Conservation (phyloP, 2,329 filamentous ascomycete species). For the Trichoderma sp. region DNA sequence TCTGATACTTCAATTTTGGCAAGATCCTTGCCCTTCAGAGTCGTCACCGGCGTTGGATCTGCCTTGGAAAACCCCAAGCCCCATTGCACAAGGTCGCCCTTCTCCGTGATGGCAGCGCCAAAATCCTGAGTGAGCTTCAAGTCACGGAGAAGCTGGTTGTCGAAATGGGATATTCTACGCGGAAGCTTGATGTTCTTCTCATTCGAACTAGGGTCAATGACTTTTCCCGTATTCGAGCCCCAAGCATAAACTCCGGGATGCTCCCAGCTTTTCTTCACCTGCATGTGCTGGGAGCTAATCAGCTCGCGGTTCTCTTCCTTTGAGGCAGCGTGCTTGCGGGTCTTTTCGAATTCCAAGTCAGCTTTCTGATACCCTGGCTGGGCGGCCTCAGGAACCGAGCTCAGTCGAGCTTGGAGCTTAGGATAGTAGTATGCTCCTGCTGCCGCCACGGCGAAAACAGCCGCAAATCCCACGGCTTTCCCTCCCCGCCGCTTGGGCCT, state of each 20-base stretch:
- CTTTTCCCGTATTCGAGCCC: slow-evolving; percentile 81
- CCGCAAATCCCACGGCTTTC: slow-evolving; percentile 31
- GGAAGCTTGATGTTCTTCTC: slow-evolving; percentile 78
- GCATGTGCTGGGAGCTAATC: slow-evolving; percentile 80
- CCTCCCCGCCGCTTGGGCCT: slow-evolving; percentile 27
- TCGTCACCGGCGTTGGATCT: slow-evolving; percentile 62
- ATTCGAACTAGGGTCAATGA: slow-evolving; percentile 80
- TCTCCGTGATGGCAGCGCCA: slow-evolving; percentile 82
- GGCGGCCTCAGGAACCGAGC: slow-evolving; percentile 23
- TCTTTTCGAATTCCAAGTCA: slow-evolving; percentile 66
- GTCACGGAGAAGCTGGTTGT: slow-evolving; percentile 79
- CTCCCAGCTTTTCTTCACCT: slow-evolving; percentile 78
- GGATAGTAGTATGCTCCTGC: slow-evolving; percentile 41
- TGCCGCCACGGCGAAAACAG: slow-evolving; percentile 39
- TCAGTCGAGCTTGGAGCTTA: slow-evolving; percentile 30
- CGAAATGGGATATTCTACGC: slow-evolving; percentile 74
- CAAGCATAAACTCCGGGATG: slow-evolving; percentile 90
- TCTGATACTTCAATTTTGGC: slow-evolving; percentile 71
- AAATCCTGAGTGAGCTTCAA: slow-evolving; percentile 80
- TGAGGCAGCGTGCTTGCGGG: slow-evolving; percentile 54
- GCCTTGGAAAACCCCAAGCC: slow-evolving; percentile 70
- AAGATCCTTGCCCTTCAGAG: slow-evolving; percentile 78
- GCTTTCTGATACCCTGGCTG: slow-evolving; percentile 36
- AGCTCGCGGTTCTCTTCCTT: slow-evolving; percentile 72
- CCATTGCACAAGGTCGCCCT: slow-evolving; percentile 90